Evolutionary conservation across 352 stramenopile genomes (phyloP), one percentile per base, ranked within the genome.

Genomic region (Globisporangium megalacanthum): DNA sequence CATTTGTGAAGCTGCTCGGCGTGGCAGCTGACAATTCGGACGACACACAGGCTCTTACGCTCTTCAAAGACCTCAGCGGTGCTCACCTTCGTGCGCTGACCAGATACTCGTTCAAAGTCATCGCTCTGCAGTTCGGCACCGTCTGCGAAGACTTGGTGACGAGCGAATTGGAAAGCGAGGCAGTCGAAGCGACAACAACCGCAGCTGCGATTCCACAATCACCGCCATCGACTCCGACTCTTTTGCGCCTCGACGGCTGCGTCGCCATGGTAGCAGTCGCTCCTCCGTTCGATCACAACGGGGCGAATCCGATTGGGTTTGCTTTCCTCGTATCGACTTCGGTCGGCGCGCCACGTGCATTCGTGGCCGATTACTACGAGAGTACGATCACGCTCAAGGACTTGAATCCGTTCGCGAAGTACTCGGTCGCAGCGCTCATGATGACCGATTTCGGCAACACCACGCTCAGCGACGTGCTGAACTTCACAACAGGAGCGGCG

Each of bases 61-160:
- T 82, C 20, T 66, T 61, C 11, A 58, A 29, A 0, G 66, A 75
- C 52, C 29, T 4, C 17, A 35, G 68, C 31, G 60, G 54, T 0
- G 45, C 7, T 0, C 65, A 53, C 2, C 54, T 88, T 13, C 8
- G 48, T 2, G 25, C 72, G 4, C 15, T 25, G 0, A 82, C 67
- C 1, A 62, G 29, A 15, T 88, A 84, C 44, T 72, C 52, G 0
- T 68, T 88, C 25, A 78, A 82, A 60, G 62, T 48, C 0, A 50
- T 88, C 7, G 73, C 77, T 8, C 49, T 88, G 13, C 65, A 77
- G 52, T 62, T 61, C 15, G 72, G 69, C 17, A 60, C 41, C 4
- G 62, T 69, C 5, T 88, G 77, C 39, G 68, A 79, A 45, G 64
- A 68, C 51, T 53, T 77, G 9, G 59, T 53, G 1, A 53, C 56